phyloP scores from a whole-genome alignment of 192 early-diverging fungal species.

The Podila epicladia region DNA sequence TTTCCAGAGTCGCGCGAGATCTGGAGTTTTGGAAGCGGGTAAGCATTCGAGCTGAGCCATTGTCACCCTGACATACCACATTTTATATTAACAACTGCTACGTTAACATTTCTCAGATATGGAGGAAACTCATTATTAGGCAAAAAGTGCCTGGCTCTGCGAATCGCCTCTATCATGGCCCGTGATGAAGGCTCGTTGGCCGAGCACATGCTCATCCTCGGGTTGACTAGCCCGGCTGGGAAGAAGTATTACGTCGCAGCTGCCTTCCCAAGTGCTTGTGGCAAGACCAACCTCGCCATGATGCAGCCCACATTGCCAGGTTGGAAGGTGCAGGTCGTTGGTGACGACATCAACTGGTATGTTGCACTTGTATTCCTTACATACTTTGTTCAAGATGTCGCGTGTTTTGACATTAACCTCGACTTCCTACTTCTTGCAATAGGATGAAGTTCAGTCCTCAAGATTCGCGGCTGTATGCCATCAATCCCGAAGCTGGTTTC shows the following conservation, averaged over 20 bases:
- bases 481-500: conserved; percentile 53
- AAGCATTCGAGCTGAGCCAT: not conserved
- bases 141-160: conserved; percentile 40
- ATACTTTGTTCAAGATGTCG: too few relatives aligned
- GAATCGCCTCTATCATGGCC: conserved; percentile 50
- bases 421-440: not conserved
- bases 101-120: conserved; percentile 12
- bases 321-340: conserved; percentile 48
- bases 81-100: not conserved
- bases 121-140: conserved; percentile 46
- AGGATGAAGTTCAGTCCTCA: conserved; percentile 46
- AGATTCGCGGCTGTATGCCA: conserved; percentile 45
- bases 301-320: conserved; percentile 43
- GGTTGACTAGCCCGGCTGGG: conserved; percentile 39
- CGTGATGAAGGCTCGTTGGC: conserved; percentile 47
- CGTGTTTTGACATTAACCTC: too few relatives aligned
- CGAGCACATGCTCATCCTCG: conserved; percentile 48
- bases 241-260: conserved; percentile 49
- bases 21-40: conserved; percentile 52
- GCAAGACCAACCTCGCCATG: conserved; percentile 51
- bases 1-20: conserved; percentile 52
- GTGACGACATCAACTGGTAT: conserved; percentile 50
- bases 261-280: conserved; percentile 48
- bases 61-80: not conserved
- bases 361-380: not conserved